Base-by-base conservation (phyloP, 2,329 filamentous ascomycete genomes). In the Amphichorda felina region DNA sequence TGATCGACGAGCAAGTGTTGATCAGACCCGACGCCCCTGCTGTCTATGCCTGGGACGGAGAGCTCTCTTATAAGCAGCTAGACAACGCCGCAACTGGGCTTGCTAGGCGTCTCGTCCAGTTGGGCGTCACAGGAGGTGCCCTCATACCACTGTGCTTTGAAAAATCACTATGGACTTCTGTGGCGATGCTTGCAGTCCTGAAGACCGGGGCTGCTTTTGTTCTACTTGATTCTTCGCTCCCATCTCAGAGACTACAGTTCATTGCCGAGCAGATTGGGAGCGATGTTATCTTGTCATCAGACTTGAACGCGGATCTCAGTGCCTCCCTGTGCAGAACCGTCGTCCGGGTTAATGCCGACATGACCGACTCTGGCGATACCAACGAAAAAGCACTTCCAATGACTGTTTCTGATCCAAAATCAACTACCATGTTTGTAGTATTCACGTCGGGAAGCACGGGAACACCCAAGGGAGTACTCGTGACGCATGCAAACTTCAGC, bases 101-200 rank as follows among this genome's bases (percentile, higher is more conserved):
- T 4, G 36, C 26, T 9, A 15, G 8, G 2, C 8, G 19, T 8
- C 32, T 38, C 13, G n/a, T 30, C 8, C 41, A 50, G 9, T 46
- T 46, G 6, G 63, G 62, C 10, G 50, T 62, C 26, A 44, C 38
- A 2, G 34, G 51, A 7, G 64, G 62, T 14, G 53, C 49, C 26
- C 55, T 55, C 5, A 58, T 70, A 10, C 64, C 65, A 2, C 50
- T 68, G 13, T 66, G 63, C 42, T 36, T 39, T 24, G 29, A 39
- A 13, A 39, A 39, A 31, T 34, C 33, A 13, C 8, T n/a, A 16
- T 39, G 37, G 37, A 11, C 19, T 13, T 24, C 30, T 15, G 37
- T 39, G 10, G 34, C 33, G 9, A 35, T 35, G 18, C 19, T 39
- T 5, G 37, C 33, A 5, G 30, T 39, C 4, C 17, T 33, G 19